A percentile compares a stretch with the other conserved stretches of the same genome.
Evolutionary conservation across 2,329 filamentous ascomycete genomes (phyloP).

Genomic region (Colletotrichum phormii): DNA sequence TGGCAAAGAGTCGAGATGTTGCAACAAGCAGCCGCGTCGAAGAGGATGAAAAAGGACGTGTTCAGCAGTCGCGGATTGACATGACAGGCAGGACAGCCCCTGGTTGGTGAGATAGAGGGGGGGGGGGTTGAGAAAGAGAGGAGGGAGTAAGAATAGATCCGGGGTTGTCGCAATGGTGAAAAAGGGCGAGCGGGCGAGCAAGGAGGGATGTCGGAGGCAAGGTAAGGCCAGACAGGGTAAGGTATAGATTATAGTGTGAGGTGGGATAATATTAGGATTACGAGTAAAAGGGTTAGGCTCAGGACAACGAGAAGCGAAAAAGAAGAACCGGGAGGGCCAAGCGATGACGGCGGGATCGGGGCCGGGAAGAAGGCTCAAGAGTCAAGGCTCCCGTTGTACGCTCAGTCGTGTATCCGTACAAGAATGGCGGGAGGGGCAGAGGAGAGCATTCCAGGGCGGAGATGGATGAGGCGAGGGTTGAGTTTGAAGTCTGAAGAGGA

Average conservation of each 20-base stretch:
- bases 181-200: constrained; percentile 17
- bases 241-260: constrained; percentile 33
- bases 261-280: constrained; percentile 36
- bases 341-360: constrained; percentile 27
- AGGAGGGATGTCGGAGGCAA: constrained; percentile 26
- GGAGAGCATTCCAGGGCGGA: constrained; percentile 27
- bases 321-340: constrained; percentile 13
- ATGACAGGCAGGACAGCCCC: constrained; percentile 35
- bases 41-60: constrained; percentile 7
- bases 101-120: constrained; percentile 25
- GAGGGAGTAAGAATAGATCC: constrained; percentile 25
- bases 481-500: not conserved
- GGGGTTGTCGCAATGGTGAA: constrained; percentile 25
- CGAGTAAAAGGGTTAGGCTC: constrained; percentile 29
- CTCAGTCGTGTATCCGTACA: constrained; percentile 1
- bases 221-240: constrained; percentile 30
- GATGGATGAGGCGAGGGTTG: not conserved
- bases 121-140: constrained; percentile 17
- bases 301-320: constrained; percentile 24
- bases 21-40: constrained; percentile 3
- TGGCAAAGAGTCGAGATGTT: constrained; percentile 3
- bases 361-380: not conserved
- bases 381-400: not conserved
- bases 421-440: constrained; percentile 19
- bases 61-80: constrained; percentile 27